Conservation (phyloP, 2,329 filamentous ascomycete species). For the Phialocephala sp. region DNA sequence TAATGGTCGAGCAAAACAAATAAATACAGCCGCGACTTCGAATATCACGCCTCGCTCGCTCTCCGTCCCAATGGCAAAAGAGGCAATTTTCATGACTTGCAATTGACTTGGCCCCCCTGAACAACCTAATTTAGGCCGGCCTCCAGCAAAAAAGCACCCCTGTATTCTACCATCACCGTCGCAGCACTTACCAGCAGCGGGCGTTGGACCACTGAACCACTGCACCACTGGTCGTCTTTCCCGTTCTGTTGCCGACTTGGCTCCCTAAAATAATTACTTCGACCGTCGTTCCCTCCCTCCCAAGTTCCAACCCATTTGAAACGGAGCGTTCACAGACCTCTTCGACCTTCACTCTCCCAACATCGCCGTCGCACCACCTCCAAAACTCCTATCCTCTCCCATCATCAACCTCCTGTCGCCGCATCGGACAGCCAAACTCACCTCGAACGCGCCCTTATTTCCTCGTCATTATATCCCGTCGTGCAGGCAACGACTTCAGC, state of each 20-base stretch:
- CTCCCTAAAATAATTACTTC: slow-evolving; percentile 4
- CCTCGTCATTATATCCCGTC: slow-evolving; percentile 11
- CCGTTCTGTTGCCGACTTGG: background rate
- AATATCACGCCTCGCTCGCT: background rate
- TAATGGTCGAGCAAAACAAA: background rate
- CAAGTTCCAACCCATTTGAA: slow-evolving; percentile 1
- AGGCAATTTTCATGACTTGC: slow-evolving; percentile 10
- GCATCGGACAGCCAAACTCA: background rate
- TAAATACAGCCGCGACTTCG: background rate
- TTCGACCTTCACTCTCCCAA: background rate
- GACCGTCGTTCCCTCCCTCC: background rate
- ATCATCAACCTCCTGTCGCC: background rate
- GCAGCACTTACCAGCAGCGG: background rate
- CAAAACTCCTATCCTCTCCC: background rate
- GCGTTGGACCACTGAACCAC: background rate
- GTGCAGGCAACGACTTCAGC: slow-evolving; percentile 23
- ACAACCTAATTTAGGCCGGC: background rate
- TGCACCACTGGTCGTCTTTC: background rate
- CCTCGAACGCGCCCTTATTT: background rate
- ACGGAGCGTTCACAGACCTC: background rate
- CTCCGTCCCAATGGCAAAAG: background rate
- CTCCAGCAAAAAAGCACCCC: background rate
- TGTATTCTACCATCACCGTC: background rate
- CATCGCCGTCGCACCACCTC: background rate
- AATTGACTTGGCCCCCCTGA: background rate